Percentiles rank a stretch among this genome's conserved stretches.
Evolutionary conservation across 345 rosid genomes (phyloP).

Genomic region (Moringa oleifera): DNA sequence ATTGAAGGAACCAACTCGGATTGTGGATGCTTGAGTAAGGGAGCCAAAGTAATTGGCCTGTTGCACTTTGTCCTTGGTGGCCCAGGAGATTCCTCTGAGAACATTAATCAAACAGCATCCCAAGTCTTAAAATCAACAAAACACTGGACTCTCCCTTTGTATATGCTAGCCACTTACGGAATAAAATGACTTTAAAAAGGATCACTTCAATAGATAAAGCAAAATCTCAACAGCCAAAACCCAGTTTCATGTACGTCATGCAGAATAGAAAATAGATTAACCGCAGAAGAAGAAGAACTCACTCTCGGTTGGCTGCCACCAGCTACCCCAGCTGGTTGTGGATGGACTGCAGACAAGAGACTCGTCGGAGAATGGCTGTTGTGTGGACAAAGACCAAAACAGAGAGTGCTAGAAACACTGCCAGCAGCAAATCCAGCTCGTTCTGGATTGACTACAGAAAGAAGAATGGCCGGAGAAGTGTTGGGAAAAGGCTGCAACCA

Average conservation of each 20-base stretch:
- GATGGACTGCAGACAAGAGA: too few species aligned
- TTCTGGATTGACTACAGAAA: too few species aligned
- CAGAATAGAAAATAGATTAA: not conserved
- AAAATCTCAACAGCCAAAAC: not conserved
- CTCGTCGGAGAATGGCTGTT: too few species aligned
- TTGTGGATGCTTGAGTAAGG: constrained; percentile 84
- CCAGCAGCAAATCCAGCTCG: too few species aligned
- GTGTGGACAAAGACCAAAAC: too few species aligned
- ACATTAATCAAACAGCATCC: constrained; percentile 4
- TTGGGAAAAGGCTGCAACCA: too few species aligned
- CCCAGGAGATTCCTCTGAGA: constrained; percentile 95
- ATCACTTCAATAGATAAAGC: not conserved
- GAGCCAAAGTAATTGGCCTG: constrained; percentile 98
- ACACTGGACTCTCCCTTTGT: too few species aligned
- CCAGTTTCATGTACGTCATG: constrained; percentile 5
- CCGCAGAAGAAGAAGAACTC: constrained; percentile 19
- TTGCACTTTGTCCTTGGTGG: constrained; percentile 95
- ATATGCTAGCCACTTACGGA: not conserved
- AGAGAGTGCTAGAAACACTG: too few species aligned
- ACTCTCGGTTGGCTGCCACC: constrained; percentile 92
- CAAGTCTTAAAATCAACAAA: not conserved
- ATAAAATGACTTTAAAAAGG: not conserved
- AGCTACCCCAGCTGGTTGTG: too few species aligned
- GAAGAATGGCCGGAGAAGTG: too few species aligned
- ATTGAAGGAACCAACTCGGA: constrained; percentile 90